phyloP scores from a whole-genome alignment of 352 stramenopile species.

The Phytophthora pseudosyringae region DNA sequence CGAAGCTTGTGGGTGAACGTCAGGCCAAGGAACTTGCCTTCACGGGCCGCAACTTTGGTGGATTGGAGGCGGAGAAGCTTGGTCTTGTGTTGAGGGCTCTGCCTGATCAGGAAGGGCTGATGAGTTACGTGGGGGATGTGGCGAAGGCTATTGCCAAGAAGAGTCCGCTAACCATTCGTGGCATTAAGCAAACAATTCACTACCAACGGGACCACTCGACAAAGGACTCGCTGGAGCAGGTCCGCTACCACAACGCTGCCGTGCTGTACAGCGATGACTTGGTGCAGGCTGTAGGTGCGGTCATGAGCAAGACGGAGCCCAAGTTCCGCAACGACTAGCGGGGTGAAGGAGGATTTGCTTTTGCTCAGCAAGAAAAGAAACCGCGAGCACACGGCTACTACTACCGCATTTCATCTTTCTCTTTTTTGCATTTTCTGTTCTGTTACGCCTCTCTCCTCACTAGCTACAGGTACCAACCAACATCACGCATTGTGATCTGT shows the following conservation, averaged over 20 bases:
- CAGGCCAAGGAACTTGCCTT: conserved; percentile 86
- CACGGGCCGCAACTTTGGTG: conserved; percentile 84
- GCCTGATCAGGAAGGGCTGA: conserved; percentile 63
- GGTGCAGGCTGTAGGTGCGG: conserved; percentile 66
- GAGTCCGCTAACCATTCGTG: conserved; percentile 85
- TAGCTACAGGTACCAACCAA: conserved; percentile 20
- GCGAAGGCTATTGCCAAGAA: conserved; percentile 79
- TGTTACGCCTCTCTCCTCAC: conserved; percentile 22
- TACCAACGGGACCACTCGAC: conserved; percentile 90
- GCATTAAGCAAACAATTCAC: conserved; percentile 89
- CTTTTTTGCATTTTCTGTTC: conserved; percentile 30
- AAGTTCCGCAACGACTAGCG: conserved; percentile 76
- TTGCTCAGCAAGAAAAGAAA: no score
- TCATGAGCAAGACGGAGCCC: conserved; percentile 72
- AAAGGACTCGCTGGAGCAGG: conserved; percentile 71
- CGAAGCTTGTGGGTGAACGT: conserved; percentile 86
- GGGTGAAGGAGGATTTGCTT: background rate
- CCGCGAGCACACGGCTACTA: background rate
- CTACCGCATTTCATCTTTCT: conserved; percentile 22
- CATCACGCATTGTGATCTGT: conserved; percentile 6
- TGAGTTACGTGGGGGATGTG: conserved; percentile 59
- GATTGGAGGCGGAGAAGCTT: conserved; percentile 73
- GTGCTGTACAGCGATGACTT: conserved; percentile 89
- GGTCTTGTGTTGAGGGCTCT: conserved; percentile 82
- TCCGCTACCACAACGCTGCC: conserved; percentile 87